Evolutionary conservation across 1,284 basidiomycete species (phyloP), one percentile per base, ranked within the genome.

Genomic region (Rhodotorula sp.): DNA sequence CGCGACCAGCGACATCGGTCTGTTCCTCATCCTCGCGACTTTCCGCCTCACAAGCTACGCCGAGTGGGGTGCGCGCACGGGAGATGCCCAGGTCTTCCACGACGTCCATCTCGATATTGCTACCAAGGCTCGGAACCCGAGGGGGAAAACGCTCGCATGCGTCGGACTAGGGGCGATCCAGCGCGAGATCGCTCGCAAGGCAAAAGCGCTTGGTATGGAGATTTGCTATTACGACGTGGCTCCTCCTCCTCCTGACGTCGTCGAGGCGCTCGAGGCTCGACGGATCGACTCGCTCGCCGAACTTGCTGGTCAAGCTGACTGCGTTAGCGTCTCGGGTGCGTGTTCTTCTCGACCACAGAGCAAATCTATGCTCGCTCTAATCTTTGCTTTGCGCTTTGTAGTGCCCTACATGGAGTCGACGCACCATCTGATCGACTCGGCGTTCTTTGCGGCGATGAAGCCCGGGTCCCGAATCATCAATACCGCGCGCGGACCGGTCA

Each of bases 131-230:
- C 19, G 45, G 23, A 64, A 64, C 34, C 56, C 63, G 31, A 48
- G 23, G n/a, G 63, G 56, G 3, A 58, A 64, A 31, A 34, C 38
- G 10, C 56, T 64, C n/a, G 63, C 56, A n/a, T 47, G 47, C 31
- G 63, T 64, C n/a, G 63, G 63, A 8, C 55, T 64, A n/a, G 63
- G 63, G 8, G 63, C 63, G 48, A 64, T 64, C 56, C 63, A 64
- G 56, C 47, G 55, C 28, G 63, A 64, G 31, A 50, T 64, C 5
- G 56, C 43, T 12, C 28, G 63, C 6, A 64, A 64, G 63, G 63
- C 63, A 8, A 48, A 23, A 3, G 63, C 47, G 16, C 47, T 64
- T 1, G 63, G 63, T 2, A 64, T 64, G 63, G 18, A 26, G 23
- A 34, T 57, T 26, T 21, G 48, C 23, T 64, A 64, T 34, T 64